These are phyloP conservation scores for Xylaria castorea DNA, from an alignment of 495 filamentous ascomycete species.

Conservation along the genomic window DNA sequence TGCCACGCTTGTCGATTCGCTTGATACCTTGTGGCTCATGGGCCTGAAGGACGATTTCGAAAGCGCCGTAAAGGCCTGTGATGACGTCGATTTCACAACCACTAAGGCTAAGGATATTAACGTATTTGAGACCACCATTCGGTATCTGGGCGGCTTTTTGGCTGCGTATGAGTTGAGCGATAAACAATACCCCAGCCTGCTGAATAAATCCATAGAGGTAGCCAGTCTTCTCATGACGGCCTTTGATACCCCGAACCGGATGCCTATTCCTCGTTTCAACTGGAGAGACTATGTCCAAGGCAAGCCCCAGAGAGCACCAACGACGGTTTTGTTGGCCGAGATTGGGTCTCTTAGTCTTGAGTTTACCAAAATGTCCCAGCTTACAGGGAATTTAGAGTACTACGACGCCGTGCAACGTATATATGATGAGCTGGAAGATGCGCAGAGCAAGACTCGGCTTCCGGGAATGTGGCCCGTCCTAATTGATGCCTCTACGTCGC, in stretches of 20 bases:
- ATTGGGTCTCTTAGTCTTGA: conserved; percentile 81
- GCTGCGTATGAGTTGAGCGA: conserved; percentile 78
- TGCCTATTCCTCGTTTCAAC: conserved; percentile 77
- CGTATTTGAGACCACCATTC: conserved; percentile 79
- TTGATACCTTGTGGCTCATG: conserved; percentile 93
- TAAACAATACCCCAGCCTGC: conserved; percentile 59
- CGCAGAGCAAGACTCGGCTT: conserved; percentile 68
- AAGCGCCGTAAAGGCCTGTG: conserved; percentile 69
- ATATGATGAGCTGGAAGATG: conserved; percentile 72
- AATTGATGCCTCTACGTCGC: conserved; percentile 65
- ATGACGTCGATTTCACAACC: conserved; percentile 81
- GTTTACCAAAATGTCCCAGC: conserved; percentile 81
- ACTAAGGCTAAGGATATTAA: conserved; percentile 59
- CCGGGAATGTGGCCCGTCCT: conserved; percentile 81
- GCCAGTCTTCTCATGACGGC: conserved; percentile 78
- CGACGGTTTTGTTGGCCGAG: conserved; percentile 56
- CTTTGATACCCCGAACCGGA: conserved; percentile 89
- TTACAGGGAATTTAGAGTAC: conserved; percentile 81
- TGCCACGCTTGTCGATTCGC: conserved; percentile 80
- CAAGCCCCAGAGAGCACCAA: conserved; percentile 53
- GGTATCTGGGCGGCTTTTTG: conserved; percentile 77
- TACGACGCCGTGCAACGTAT: conserved; percentile 88
- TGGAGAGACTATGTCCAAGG: conserved; percentile 60
- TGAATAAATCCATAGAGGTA: conserved; percentile 79
- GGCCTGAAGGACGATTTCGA: conserved; percentile 80